A percentile compares a stretch with the other conserved stretches of the same genome.
Evolutionary conservation across 2,329 filamentous ascomycete genomes (phyloP).

Genomic region (Aspergillus sp.): DNA sequence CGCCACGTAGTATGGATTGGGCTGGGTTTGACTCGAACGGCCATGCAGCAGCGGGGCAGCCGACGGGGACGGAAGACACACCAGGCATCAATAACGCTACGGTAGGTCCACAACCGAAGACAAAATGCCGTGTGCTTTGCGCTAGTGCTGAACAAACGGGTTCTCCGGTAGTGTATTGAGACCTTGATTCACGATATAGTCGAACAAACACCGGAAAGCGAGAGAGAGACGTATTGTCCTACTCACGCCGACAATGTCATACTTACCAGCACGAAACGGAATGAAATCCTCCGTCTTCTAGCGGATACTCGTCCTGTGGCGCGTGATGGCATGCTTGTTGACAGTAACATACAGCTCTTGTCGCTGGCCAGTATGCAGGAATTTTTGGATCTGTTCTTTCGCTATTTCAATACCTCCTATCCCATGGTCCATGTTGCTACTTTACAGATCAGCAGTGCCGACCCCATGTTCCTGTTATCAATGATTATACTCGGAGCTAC

Average conservation of each 20-base stretch:
- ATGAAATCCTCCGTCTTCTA: neutral
- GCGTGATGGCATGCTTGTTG: neutral
- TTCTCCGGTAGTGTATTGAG: neutral
- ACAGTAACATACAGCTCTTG: neutral
- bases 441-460: neutral
- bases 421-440: slow-evolving; percentile 3
- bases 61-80: too few species aligned
- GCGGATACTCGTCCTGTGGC: neutral
- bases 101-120: too few species aligned
- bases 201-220: neutral
- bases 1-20: neutral
- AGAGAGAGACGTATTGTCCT: neutral
- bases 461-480: neutral
- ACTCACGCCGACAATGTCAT: neutral
- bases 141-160: neutral
- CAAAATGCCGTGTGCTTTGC: too few species aligned
- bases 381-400: neutral
- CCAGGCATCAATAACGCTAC: neutral
- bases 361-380: neutral
- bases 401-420: slow-evolving; percentile 3
- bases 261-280: neutral
- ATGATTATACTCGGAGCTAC: slow-evolving; percentile 1
- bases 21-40: neutral
- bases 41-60: too few species aligned
- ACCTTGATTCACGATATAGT: neutral